Base-by-base conservation (phyloP, 805 yeast genomes). In the Candida incommunis region DNA sequence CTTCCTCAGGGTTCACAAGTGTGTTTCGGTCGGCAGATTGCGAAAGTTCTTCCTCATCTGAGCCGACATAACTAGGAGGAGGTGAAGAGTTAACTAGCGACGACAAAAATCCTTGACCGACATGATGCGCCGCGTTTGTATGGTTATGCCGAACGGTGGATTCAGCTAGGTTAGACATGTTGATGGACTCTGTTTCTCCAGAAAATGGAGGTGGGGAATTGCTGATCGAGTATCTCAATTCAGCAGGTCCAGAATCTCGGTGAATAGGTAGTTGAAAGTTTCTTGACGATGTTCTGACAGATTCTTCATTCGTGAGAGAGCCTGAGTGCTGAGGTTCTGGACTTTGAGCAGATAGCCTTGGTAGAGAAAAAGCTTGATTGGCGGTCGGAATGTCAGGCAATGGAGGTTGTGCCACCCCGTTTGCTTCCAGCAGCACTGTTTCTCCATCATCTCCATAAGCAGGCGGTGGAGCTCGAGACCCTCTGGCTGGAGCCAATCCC, bases 401-500 rank as follows among this genome's bases (percentile, higher is more conserved):
- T 7, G 18, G 18, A 13, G 11, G 7, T 7, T 9, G 11, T 7
- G 11, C 13, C 11, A 25, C 27, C 7, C 49, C 31, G 47, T 26
- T 31, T 9, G 49, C 22, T 55, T 82, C 95, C 23, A 90, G 64
- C 45, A 90, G 62, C 3, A 87, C 76, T 58, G 88, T 95, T 41
- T 78, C 78, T 41, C 75, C 77, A 55, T 79, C 87, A 46, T 79
- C 76, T 42, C 84, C 83, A 63, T 90, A 90, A 7, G 92, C 80
- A 1, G 98, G 98, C 2, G 97, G 95, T 3, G 97, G 94, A 2
- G 94, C 81, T 47, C 87, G 81, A 42, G 72, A 74, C 1, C 97
- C 98, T 52, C 80, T 83, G 34, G 81, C 70, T 2, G 92, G 90
- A n/a, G 94, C 95, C 55, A 82, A 80, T 3, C 95, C 95, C 96